These are phyloP conservation scores for Phytopythium sindhum DNA, from an alignment of 352 stramenopile species.

Conservation along the genomic window DNA sequence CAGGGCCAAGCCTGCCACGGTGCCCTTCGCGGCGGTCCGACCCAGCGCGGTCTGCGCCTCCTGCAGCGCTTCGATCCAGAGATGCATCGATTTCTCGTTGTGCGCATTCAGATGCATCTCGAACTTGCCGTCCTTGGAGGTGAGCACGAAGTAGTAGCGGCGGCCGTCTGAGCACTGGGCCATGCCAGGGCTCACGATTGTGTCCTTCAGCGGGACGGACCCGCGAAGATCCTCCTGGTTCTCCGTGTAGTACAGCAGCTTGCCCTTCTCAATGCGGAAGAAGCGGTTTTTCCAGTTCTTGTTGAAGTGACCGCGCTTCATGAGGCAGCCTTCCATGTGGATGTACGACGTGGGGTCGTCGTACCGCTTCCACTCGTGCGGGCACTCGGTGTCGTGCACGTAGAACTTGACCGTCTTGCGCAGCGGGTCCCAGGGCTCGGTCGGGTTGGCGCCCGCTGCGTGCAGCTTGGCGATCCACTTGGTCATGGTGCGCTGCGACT, in stretches of 20 bases:
- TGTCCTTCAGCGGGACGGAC: conserved; percentile 67
- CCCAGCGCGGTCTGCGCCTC: conserved; percentile 65
- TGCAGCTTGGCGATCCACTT: conserved; percentile 84
- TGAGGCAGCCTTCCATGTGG: conserved; percentile 81
- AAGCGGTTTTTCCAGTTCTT: conserved; percentile 90
- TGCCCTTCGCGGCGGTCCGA: conserved; percentile 44
- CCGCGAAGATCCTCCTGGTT: conserved; percentile 74
- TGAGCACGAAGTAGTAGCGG: conserved; percentile 85
- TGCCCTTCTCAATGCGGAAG: conserved; percentile 80
- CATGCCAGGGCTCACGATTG: conserved; percentile 82
- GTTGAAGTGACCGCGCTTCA: conserved; percentile 81
- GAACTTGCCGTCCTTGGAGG: conserved; percentile 74
- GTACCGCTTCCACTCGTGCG: conserved; percentile 85
- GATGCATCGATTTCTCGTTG: conserved; percentile 81
- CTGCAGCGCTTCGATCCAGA: conserved; percentile 84
- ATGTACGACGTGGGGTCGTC: conserved; percentile 85
- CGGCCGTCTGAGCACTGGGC: conserved; percentile 74
- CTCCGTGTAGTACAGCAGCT: conserved; percentile 83
- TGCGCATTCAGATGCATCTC: conserved; percentile 84
- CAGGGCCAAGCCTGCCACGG: conserved; percentile 56
- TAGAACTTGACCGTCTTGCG: conserved; percentile 84
- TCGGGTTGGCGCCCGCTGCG: conserved; percentile 57
- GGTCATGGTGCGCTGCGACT: conserved; percentile 67
- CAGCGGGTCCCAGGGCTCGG: conserved; percentile 71
- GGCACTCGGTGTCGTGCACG: conserved; percentile 59